Percentiles rank a stretch among this genome's conserved stretches.
phyloP scores from a whole-genome alignment of 208 protist species.

The Trypanosoma melophagium region DNA sequence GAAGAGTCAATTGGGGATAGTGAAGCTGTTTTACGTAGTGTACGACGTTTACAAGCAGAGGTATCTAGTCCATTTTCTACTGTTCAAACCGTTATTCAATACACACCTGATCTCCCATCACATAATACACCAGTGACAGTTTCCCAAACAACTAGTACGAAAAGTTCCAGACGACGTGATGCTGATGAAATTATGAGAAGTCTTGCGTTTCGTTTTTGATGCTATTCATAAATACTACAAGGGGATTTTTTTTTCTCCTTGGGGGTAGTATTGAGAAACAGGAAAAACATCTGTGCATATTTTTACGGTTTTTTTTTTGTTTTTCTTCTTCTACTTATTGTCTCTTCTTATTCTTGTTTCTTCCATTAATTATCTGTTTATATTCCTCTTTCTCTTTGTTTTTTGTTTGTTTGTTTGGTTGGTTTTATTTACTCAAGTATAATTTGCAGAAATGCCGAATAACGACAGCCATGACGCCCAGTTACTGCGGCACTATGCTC shows the following conservation, averaged over 20 bases:
- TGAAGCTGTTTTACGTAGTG: slow-evolving; percentile 28
- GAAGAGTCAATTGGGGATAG: neutral
- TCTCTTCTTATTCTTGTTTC: slow-evolving; percentile 6
- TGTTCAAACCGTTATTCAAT: slow-evolving; percentile 25
- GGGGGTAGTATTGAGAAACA: neutral
- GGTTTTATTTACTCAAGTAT: too few species aligned
- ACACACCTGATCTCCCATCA: slow-evolving; percentile 6
- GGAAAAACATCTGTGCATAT: neutral
- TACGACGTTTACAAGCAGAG: slow-evolving; percentile 13
- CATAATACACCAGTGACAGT: neutral
- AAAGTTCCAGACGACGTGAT: slow-evolving; percentile 15
- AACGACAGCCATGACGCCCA: slow-evolving; percentile 41
- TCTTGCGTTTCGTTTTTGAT: slow-evolving; percentile 24
- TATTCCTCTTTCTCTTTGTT: slow-evolving; percentile 8
- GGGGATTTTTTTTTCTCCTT: slow-evolving; percentile 1
- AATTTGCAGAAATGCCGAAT: slow-evolving; percentile 26
- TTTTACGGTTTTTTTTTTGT: neutral
- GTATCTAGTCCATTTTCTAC: slow-evolving; percentile 15
- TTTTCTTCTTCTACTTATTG: neutral
- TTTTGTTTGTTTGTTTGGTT: too few species aligned
- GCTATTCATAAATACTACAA: neutral
- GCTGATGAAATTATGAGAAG: slow-evolving; percentile 36
- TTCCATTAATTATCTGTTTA: neutral
- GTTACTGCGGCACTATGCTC: slow-evolving; percentile 76
- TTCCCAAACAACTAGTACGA: slow-evolving; percentile 4